Evolutionary conservation across 768 basidiomycete genomes (phyloP).

Genomic region (Lactarius evosmus): DNA sequence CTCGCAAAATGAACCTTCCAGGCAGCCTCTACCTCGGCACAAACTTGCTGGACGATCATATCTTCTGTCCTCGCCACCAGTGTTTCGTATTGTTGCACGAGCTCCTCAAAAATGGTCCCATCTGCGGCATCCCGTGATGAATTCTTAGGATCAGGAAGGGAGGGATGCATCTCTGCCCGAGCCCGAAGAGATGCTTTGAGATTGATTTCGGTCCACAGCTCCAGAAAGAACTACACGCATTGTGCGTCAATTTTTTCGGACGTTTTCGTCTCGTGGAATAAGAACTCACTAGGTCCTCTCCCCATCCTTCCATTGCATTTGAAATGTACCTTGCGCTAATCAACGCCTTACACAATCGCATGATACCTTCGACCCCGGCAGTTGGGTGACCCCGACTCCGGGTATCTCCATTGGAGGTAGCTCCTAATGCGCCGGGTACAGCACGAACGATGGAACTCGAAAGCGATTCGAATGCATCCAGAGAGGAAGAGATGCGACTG

Average conservation of each 20-base stretch:
- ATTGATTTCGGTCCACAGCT: conserved; percentile 81
- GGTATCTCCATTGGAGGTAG: conserved; percentile 40
- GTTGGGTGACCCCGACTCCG: conserved; percentile 57
- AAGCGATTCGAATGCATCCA: conserved; percentile 92
- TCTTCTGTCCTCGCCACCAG: conserved; percentile 74
- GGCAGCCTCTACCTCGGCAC: conserved; percentile 72
- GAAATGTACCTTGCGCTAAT: conserved; percentile 76
- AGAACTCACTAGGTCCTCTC: conserved; percentile 76
- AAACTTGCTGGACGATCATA: conserved; percentile 81
- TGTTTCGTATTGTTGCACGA: conserved; percentile 60
- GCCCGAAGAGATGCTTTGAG: conserved; percentile 54
- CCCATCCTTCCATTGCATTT: conserved; percentile 72
- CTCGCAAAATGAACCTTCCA: conserved; percentile 70
- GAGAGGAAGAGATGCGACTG: conserved; percentile 70
- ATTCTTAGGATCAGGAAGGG: conserved; percentile 47
- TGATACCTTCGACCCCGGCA: conserved; percentile 77
- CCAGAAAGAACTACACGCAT: conserved; percentile 76
- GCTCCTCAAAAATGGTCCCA: conserved; percentile 76
- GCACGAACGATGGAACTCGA: conserved; percentile 85
- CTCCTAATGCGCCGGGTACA: conserved; percentile 87
- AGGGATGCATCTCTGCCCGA: conserved; percentile 46
- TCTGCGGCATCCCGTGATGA: conserved; percentile 40
- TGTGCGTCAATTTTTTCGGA: background rate
- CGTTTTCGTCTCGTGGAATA: conserved; percentile 1
- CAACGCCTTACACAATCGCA: conserved; percentile 80